Base-by-base conservation (phyloP, 106 monocot genomes). In the Agapanthus africanus region DNA sequence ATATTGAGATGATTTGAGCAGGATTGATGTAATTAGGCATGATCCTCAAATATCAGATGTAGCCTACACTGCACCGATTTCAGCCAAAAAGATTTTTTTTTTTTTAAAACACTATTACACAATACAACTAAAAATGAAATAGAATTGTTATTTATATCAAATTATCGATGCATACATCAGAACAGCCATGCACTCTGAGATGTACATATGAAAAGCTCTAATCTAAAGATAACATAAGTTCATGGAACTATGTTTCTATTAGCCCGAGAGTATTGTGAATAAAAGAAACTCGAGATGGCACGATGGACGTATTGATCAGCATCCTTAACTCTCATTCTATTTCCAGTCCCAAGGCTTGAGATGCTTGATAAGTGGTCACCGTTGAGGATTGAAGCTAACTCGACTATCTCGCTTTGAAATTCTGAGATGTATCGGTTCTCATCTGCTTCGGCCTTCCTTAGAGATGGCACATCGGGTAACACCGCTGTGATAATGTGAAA, bases 321-420 rank as follows among this genome's bases (percentile, higher is more conserved):
- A 31, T 72, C 72, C 63, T 44, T 72, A 7, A 72, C 72, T 18
- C 28, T 72, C 72, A 72, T 72, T 35, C 62, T 31, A 31, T 47
- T 40, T 13, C 18, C 30, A 8, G 15, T 33, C 42, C 34, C 62
- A 40, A 14, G 31, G 40, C 63, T 47, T 8, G 13, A 31, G 3
- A 32, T 63, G 31, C 16, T 13, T 62, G 27, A 41, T 4, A 11
- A 46, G n/a, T 72, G 42, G 19, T 72, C 72, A 14, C 46, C 44
- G 34, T 47, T 63, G 42, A 72, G 47, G 21, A 63, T n/a, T 8
- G 72, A 40, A 11, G 72, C 72, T 59, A 72, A 25, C 46, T 72
- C 46, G 7, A 72, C 63, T 40, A 72, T 7, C 28, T 72, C 72
- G 30, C 72, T 72, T 30, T 72, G 72, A 62, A 72, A 63, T 7